phyloP scores from a whole-genome alignment of 176 grass and related monocot species.

The Dactylis glomerata region DNA sequence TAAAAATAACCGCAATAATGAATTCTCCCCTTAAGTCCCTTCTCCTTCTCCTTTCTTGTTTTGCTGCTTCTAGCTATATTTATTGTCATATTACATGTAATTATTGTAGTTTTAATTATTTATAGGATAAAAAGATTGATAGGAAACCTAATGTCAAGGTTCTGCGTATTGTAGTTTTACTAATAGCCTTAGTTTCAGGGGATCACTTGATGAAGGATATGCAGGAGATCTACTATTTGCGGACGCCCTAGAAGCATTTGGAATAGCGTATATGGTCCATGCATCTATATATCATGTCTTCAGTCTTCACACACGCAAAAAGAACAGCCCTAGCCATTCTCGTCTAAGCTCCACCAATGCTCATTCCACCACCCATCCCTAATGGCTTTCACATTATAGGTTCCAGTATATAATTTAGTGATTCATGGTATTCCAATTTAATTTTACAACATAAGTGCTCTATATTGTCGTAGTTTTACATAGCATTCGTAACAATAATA shows the following conservation, averaged over 20 bases:
- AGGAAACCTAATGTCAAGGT: background rate
- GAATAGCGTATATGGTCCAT: too few species aligned
- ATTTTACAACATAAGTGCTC: too few species aligned
- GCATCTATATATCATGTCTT: too few species aligned
- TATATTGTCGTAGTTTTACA: too few species aligned
- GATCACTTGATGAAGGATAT: conserved; percentile 81
- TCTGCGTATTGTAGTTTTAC: conserved; percentile 2
- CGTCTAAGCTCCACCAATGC: too few species aligned
- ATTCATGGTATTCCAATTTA: too few species aligned
- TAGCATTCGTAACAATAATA: too few species aligned
- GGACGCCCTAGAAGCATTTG: conserved; percentile 77
- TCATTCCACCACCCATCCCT: too few species aligned
- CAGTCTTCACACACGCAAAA: too few species aligned
- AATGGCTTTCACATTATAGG: too few species aligned
- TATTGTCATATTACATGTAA: background rate
- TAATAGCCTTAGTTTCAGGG: conserved; percentile 53
- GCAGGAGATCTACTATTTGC: conserved; percentile 79
- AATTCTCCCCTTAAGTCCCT: background rate
- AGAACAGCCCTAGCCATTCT: too few species aligned
- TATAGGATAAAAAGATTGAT: conserved; percentile 1
- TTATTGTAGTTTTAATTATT: background rate
- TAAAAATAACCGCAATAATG: background rate
- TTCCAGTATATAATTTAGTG: too few species aligned
- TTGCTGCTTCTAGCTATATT: conserved; percentile 5
- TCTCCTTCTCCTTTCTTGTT: conserved; percentile 3